phyloP scores from a whole-genome alignment of 768 basidiomycete species.

The Saitozyma podzolica region DNA sequence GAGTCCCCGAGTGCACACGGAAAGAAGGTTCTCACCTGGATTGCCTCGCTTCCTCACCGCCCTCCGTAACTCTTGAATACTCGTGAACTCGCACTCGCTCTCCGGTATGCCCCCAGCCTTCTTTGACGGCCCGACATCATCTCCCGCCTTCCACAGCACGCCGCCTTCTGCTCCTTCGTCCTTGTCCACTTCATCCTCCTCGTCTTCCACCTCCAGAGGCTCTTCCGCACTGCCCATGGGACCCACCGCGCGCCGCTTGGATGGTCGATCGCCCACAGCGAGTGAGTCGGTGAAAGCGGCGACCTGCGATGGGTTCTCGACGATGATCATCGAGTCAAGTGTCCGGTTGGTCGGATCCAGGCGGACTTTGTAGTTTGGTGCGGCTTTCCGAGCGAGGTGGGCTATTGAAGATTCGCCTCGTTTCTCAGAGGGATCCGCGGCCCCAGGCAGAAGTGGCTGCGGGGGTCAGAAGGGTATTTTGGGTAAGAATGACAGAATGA shows the following conservation, averaged over 20 bases:
- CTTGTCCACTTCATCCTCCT: conserved; percentile 20
- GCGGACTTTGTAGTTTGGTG: conserved; percentile 85
- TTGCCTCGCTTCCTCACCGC: conserved; percentile 65
- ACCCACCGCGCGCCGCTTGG: conserved; percentile 21
- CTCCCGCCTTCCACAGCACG: conserved; percentile 9
- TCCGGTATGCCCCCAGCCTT: conserved; percentile 59
- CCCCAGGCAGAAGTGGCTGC: conserved; percentile 51
- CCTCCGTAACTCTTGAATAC: conserved; percentile 67
- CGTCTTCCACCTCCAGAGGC: conserved; percentile 57
- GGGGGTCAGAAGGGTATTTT: not conserved
- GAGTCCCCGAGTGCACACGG: not conserved
- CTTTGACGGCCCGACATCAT: conserved; percentile 4
- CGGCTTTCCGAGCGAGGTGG: conserved; percentile 28
- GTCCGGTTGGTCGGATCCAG: conserved; percentile 85
- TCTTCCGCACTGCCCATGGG: conserved; percentile 21
- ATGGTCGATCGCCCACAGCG: conserved; percentile 11
- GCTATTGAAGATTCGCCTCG: conserved; percentile 17
- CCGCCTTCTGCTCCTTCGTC: conserved; percentile 49
- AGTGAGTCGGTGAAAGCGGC: conserved; percentile 21
- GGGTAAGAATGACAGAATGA: not conserved
- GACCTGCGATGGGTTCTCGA: conserved; percentile 60
- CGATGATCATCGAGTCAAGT: conserved; percentile 90
- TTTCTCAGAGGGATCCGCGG: conserved; percentile 22
- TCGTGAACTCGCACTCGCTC: conserved; percentile 74
- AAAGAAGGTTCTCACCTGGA: conserved; percentile 59